Evolutionary conservation across 1,284 basidiomycete genomes (phyloP).

Genomic region (Serendipita sp.): DNA sequence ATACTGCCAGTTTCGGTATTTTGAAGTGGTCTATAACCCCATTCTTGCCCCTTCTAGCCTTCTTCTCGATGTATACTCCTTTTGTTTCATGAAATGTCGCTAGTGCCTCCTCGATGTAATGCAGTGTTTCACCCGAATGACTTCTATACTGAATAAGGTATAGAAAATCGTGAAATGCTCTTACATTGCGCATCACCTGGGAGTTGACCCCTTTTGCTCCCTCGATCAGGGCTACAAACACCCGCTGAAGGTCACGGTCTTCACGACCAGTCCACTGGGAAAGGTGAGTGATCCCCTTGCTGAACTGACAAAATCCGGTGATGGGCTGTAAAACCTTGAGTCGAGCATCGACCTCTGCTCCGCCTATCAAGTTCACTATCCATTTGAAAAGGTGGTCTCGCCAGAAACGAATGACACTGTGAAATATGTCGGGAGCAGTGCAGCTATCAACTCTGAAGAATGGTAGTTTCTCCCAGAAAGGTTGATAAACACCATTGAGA

Average conservation of each 20-base stretch:
- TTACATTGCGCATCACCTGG: background rate
- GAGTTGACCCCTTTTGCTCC: background rate
- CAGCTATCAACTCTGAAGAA: background rate
- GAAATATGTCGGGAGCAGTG: background rate
- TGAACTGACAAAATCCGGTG: background rate
- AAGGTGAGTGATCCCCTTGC: background rate
- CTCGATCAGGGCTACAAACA: background rate
- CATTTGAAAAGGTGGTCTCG: slow-evolving; percentile 18
- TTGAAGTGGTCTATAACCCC: background rate
- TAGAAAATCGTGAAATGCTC: background rate
- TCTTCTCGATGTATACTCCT: background rate
- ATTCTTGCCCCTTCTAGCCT: background rate
- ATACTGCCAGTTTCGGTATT: background rate
- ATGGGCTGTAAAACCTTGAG: background rate
- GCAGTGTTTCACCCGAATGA: background rate
- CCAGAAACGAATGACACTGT: slow-evolving; percentile 11
- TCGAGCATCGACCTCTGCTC: background rate
- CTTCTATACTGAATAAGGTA: background rate
- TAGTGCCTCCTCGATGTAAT: background rate
- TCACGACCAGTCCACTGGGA: background rate
- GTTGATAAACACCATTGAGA: background rate
- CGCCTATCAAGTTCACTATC: background rate
- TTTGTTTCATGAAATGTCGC: background rate
- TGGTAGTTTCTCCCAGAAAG: background rate
- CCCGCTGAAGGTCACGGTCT: background rate